These are phyloP conservation scores for Ajuga chamaepitys DNA, from an alignment of 257 asterid genomes.

Conservation along the genomic window DNA sequence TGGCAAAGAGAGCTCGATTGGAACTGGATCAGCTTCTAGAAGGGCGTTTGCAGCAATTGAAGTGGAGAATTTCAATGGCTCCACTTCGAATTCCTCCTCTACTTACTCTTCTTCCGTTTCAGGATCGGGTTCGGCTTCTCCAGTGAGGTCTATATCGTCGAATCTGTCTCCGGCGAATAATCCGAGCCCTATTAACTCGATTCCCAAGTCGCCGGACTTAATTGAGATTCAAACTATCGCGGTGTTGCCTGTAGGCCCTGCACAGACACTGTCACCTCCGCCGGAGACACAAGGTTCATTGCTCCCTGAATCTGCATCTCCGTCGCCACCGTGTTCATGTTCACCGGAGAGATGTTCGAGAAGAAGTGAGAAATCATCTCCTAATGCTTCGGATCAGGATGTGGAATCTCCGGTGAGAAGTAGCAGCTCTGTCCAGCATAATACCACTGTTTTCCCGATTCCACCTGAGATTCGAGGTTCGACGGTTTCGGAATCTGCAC, in stretches of 20 bases:
- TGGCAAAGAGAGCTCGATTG: conserved; percentile 53
- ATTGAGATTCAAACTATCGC: conserved; percentile 44
- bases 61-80: conserved; percentile 34
- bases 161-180: conserved; percentile 59
- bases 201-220: conserved; percentile 66
- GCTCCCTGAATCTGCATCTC: conserved; percentile 16
- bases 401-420: neutral
- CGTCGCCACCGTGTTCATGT: conserved; percentile 21
- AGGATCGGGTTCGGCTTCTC: conserved; percentile 65
- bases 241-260: conserved; percentile 22
- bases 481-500: too few species aligned
- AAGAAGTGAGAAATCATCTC: conserved; percentile 21
- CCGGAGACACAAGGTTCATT: neutral
- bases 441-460: neutral
- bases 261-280: conserved; percentile 8
- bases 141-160: conserved; percentile 51
- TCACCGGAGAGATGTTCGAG: conserved; percentile 16
- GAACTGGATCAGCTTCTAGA: conserved; percentile 62
- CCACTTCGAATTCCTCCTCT: conserved; percentile 45
- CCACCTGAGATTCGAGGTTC: neutral
- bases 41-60: conserved; percentile 48
- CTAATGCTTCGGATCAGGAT: conserved; percentile 5
- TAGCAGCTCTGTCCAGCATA: neutral
- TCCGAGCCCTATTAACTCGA: conserved; percentile 38
- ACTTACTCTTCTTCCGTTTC: conserved; percentile 60